Evolutionary conservation across 441 rosid genomes (phyloP).

Genomic region (Pelargonium cotyledonis): DNA sequence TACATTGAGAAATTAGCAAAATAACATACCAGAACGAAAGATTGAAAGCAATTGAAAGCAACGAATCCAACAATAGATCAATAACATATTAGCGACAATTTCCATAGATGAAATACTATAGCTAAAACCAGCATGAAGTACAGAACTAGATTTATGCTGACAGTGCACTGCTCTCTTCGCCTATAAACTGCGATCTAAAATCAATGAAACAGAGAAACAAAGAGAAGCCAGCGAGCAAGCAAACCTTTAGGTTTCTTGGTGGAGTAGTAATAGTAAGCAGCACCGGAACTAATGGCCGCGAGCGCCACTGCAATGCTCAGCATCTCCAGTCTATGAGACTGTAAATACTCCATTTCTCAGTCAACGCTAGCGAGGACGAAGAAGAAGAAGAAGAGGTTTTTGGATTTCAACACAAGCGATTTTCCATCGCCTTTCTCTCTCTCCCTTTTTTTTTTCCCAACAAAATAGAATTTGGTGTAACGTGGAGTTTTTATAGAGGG

Average conservation of each 20-base stretch:
- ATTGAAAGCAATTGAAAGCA: too few species aligned
- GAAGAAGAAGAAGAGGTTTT: not conserved
- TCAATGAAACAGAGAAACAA: not conserved
- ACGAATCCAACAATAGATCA: not conserved
- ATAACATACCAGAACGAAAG: too few species aligned
- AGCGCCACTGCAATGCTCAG: constrained; percentile 49
- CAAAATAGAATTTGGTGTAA: not conserved
- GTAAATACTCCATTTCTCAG: constrained; percentile 30
- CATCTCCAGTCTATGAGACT: constrained; percentile 39
- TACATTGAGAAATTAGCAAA: too few species aligned
- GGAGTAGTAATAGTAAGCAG: constrained; percentile 52
- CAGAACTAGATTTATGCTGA: not conserved
- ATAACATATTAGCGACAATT: not conserved
- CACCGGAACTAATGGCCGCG: constrained; percentile 46
- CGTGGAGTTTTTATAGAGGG: not conserved
- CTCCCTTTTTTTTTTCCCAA: not conserved
- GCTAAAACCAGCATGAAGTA: not conserved
- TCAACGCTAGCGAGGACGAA: not conserved
- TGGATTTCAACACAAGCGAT: not conserved
- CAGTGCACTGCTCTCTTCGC: not conserved
- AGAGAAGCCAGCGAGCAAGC: not conserved
- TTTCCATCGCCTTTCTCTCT: not conserved
- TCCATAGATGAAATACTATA: not conserved
- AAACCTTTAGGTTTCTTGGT: constrained; percentile 38
- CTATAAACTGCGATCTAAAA: not conserved